phyloP scores from a whole-genome alignment of 768 basidiomycete genomes.

The Leucogyrophana mollusca region DNA sequence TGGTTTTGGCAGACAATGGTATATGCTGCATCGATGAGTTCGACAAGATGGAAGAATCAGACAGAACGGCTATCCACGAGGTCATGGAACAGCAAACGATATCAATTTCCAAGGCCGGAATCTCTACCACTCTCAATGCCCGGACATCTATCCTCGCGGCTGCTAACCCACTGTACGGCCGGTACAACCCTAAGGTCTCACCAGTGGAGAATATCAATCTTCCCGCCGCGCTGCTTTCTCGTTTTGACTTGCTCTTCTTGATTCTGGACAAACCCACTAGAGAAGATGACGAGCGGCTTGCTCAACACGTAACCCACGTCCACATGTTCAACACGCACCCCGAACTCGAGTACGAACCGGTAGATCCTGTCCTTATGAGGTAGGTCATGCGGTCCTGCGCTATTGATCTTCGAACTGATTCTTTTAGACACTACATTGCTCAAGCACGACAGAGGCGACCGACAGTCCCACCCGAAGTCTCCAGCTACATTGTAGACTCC shows the following conservation, averaged over 20 bases:
- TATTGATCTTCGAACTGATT: conserved; percentile 4
- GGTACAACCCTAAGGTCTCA: conserved; percentile 97
- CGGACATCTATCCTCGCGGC: conserved; percentile 97
- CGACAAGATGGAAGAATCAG: conserved; percentile 99
- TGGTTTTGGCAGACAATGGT: conserved; percentile 97
- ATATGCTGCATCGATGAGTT: conserved; percentile 99
- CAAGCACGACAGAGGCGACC: conserved; percentile 86
- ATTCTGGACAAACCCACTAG: conserved; percentile 94
- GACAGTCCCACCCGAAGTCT: conserved; percentile 84
- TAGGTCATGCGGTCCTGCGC: conserved; percentile 30
- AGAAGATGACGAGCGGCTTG: conserved; percentile 94
- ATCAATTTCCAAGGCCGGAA: conserved; percentile 98
- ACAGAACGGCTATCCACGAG: conserved; percentile 98
- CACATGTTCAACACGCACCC: conserved; percentile 97
- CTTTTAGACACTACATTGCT: conserved; percentile 96
- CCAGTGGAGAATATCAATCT: conserved; percentile 99
- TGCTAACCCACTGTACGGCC: conserved; percentile 96
- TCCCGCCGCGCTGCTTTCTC: conserved; percentile 91
- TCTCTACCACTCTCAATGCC: conserved; percentile 97
- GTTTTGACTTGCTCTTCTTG: conserved; percentile 95
- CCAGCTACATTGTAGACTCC: conserved; percentile 90
- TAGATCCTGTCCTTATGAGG: conserved; percentile 90
- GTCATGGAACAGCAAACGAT: conserved; percentile 99
- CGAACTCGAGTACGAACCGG: conserved; percentile 75
- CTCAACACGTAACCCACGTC: conserved; percentile 96